A percentile compares a stretch with the other conserved stretches of the same genome.
phyloP scores from a whole-genome alignment of 164 flowering plant species.

The Magnolia officinalis region DNA sequence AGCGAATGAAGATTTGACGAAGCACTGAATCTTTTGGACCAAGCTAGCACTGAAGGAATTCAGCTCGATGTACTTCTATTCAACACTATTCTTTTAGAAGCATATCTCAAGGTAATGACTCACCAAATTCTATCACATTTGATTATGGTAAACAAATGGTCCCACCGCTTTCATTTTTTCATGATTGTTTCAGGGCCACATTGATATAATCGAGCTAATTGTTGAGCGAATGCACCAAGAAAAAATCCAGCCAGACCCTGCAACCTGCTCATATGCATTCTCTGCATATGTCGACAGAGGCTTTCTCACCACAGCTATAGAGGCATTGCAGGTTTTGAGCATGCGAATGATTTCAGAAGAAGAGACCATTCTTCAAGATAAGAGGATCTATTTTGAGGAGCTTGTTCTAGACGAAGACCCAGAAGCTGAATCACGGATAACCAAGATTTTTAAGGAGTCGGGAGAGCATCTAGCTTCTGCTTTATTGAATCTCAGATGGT shows the following conservation, averaged over 20 bases:
- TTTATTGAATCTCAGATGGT: conserved; percentile 76
- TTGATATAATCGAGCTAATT: conserved; percentile 67
- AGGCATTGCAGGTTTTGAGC: conserved; percentile 83
- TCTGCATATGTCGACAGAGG: conserved; percentile 49
- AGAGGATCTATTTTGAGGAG: conserved; percentile 30
- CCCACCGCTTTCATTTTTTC: not conserved
- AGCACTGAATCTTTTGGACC: conserved; percentile 56
- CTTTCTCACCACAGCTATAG: conserved; percentile 55
- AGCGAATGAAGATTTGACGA: conserved; percentile 43
- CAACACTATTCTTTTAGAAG: conserved; percentile 62
- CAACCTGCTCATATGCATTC: conserved; percentile 66
- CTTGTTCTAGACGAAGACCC: conserved; percentile 48
- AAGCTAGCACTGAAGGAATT: conserved; percentile 41
- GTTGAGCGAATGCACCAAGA: conserved; percentile 63
- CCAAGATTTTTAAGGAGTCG: conserved; percentile 35
- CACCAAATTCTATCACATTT: not conserved
- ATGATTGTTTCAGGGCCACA: conserved; percentile 49
- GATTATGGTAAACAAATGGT: not conserved
- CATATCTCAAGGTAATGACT: conserved; percentile 46
- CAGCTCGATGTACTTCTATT: conserved; percentile 52
- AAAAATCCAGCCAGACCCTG: conserved; percentile 67
- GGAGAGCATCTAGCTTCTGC: conserved; percentile 45
- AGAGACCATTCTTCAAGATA: conserved; percentile 31
- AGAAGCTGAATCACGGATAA: conserved; percentile 47
- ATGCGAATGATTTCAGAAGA: conserved; percentile 68